Base-by-base conservation (phyloP, 78 protist genomes). In the Emiliania huxleyi region DNA sequence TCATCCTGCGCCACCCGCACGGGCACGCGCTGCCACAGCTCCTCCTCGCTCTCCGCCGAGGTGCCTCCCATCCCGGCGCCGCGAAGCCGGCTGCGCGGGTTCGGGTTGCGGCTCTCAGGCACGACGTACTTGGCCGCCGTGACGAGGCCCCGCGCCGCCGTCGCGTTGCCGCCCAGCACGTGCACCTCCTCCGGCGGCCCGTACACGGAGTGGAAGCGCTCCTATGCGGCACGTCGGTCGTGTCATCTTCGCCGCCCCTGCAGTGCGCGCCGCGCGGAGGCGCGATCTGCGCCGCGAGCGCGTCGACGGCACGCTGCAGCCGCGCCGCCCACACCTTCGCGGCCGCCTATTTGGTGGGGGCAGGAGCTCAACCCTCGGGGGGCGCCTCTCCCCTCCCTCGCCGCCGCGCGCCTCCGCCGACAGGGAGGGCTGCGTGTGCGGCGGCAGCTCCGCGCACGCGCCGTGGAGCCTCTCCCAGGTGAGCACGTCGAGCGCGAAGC, bases 141-240 rank as follows among this genome's bases (percentile, higher is more conserved):
- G n/a, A 90, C 81, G 15, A 0, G 33, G 12, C 92, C 92, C 45
- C 1, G 49, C 69, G 69, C 45, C 84, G 69, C 69, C 23, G 83
- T 69, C 37, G 92, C 81, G 77, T 90, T 90, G 55, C 92, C 92
- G 56, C 92, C 92, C 6, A 90, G 92, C 8, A 90, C 83, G 33
- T 90, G 49, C 12, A 90, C 49, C 43, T 40, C 38, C 77, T 90
- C 84, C 40, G 92, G 84, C 19, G 92, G 92, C 29, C 92, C 92
- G 81, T 90, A 90, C 5, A 90, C 75, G 8, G 69, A 49, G 83
- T 90, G 92, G 77, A 90, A 90, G 37, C 81, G 37, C 42, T 71
- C 81, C n/a, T n/a, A n/a, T n/a, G n/a, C n/a, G n/a, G n/a, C n/a
- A n/a, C n/a, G n/a, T n/a, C n/a, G n/a, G n/a, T n/a, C n/a, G n/a